Evolutionary conservation across 306 rosid species (phyloP).

Genomic region (Vachellia pachyceras): DNA sequence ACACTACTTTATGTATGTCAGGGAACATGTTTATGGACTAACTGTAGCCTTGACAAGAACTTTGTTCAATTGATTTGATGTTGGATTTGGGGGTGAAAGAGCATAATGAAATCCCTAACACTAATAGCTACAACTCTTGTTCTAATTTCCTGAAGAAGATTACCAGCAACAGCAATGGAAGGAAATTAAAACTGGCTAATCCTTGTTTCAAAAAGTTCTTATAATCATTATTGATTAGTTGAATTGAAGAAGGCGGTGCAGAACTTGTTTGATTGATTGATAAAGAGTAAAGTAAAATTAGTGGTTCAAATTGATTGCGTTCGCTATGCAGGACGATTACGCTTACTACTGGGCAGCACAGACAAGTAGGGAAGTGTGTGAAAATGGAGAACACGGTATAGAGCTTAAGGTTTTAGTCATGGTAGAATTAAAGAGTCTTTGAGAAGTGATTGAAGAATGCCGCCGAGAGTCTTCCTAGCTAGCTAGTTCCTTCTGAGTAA

Average conservation of each 20-base stretch:
- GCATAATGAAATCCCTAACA: neutral
- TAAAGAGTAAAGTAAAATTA: neutral
- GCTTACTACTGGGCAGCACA: neutral
- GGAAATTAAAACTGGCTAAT: neutral
- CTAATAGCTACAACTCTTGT: neutral
- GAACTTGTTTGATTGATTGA: neutral
- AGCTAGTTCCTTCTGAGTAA: neutral
- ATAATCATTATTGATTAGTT: constrained; percentile 4
- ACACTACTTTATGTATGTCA: constrained; percentile 16
- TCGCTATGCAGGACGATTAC: neutral
- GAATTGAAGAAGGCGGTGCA: constrained; percentile 11
- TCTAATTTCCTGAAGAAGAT: constrained; percentile 9
- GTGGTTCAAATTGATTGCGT: constrained; percentile 11
- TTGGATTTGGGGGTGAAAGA: constrained; percentile 8
- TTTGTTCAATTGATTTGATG: constrained; percentile 13
- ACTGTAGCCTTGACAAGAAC: neutral
- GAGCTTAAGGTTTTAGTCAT: neutral
- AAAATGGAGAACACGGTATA: neutral
- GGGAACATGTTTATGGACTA: constrained; percentile 8
- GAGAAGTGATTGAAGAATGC: neutral
- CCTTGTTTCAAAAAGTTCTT: constrained; percentile 12
- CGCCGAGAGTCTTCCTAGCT: neutral
- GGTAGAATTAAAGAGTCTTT: neutral
- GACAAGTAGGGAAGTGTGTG: neutral
- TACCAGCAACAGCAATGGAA: neutral